Percentiles rank a stretch among this genome's conserved stretches.
Conservation (phyloP, 2,329 filamentous ascomycete genomes). For the Trichoderma aggressivum region DNA sequence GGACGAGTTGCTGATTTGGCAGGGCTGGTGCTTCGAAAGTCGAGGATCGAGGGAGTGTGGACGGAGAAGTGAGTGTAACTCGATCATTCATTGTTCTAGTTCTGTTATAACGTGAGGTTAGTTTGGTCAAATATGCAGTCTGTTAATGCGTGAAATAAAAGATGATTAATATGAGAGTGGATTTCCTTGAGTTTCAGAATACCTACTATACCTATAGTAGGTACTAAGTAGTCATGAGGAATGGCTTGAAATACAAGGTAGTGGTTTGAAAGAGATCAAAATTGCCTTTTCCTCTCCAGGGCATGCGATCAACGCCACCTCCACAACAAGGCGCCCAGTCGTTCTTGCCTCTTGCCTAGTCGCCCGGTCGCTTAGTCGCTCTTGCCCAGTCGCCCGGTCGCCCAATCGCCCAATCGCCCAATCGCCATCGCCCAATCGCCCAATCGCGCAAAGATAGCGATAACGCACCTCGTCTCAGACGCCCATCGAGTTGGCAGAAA, state of each 20-base stretch:
- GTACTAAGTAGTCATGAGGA: neutral
- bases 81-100: neutral
- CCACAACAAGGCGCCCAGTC: neutral
- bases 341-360: neutral
- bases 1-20: slow-evolving; percentile 36
- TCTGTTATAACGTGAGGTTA: neutral
- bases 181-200: neutral
- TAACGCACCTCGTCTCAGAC: neutral
- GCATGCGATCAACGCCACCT: neutral
- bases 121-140: neutral
- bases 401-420: too few species aligned
- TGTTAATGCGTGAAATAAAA: neutral
- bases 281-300: neutral
- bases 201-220: too few species aligned
- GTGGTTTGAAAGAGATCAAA: neutral
- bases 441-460: neutral
- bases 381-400: neutral
- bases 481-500: too few species aligned
- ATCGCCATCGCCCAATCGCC: neutral
- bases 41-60: slow-evolving; percentile 25
- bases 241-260: neutral
- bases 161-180: neutral
- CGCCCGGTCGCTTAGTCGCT: neutral
- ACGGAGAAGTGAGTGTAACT: neutral
- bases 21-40: slow-evolving; percentile 28